Conservation (phyloP, 1,139 yeast species). For the Suhomyces atakaporum region DNA sequence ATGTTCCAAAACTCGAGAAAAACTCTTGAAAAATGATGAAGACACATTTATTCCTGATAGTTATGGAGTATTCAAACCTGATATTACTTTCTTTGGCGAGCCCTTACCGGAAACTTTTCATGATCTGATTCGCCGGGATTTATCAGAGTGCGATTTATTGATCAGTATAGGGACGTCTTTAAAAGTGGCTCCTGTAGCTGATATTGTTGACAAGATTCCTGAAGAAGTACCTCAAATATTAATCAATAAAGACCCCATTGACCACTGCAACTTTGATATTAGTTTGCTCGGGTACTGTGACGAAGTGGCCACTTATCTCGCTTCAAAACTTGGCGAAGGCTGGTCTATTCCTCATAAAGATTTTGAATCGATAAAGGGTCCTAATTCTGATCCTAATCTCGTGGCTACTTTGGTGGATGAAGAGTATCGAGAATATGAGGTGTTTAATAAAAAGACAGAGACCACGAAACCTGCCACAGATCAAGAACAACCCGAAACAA, state of each 20-base stretch:
- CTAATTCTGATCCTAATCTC: conserved; percentile 20
- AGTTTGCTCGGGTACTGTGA: conserved; percentile 85
- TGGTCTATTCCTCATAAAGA: conserved; percentile 69
- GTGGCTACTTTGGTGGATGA: conserved; percentile 23
- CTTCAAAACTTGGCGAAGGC: conserved; percentile 40
- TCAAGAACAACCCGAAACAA: background rate
- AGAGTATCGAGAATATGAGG: conserved; percentile 19
- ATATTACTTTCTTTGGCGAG: conserved; percentile 94
- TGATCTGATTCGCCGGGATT: conserved; percentile 57
- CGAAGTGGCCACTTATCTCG: conserved; percentile 70
- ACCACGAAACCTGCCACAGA: background rate
- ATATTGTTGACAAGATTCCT: conserved; percentile 74
- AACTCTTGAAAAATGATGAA: conserved; percentile 36
- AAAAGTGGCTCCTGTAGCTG: conserved; percentile 86
- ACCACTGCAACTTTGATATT: conserved; percentile 68
- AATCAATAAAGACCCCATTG: conserved; percentile 79
- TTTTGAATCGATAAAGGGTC: conserved; percentile 23
- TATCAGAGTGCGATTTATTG: conserved; percentile 67
- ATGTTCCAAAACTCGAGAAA: conserved; percentile 46
- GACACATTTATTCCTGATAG: conserved; percentile 39
- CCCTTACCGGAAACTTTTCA: conserved; percentile 76
- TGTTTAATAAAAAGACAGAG: conserved; percentile 9
- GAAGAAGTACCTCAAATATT: conserved; percentile 77
- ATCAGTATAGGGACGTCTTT: conserved; percentile 92
- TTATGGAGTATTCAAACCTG: conserved; percentile 93